Evolutionary conservation across 2,329 filamentous ascomycete genomes (phyloP).

Genomic region (Pseudogymnoascus sp.): DNA sequence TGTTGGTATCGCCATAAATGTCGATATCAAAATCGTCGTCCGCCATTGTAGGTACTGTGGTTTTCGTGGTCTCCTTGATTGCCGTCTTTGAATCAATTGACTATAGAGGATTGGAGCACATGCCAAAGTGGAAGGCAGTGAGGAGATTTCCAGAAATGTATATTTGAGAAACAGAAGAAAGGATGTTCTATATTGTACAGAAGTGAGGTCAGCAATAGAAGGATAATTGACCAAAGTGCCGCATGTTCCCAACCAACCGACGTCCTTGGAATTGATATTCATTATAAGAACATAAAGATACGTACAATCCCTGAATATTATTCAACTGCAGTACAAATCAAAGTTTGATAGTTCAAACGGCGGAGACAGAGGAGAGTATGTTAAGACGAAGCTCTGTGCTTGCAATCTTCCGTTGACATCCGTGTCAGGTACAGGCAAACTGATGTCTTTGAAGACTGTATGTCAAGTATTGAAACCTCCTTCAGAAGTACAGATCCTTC

Average conservation of each 20-base stretch:
- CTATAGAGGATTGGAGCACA: conserved; percentile 3
- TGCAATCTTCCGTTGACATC: conserved; percentile 34
- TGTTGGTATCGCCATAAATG: conserved; percentile 56
- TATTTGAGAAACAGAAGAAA: conserved; percentile 8
- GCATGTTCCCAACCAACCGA: conserved; percentile 15
- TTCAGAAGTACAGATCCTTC: conserved; percentile 7
- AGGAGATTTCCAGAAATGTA: conserved; percentile 3
- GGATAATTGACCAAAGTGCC: neutral
- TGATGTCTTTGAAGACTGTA: conserved; percentile 8
- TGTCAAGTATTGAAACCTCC: conserved; percentile 7
- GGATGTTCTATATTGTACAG: conserved; percentile 9
- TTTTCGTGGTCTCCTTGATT: neutral
- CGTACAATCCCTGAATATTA: conserved; percentile 30
- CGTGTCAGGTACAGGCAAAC: conserved; percentile 7
- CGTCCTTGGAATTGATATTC: conserved; percentile 28
- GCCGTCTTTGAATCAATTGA: neutral
- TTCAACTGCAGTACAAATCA: conserved; percentile 23
- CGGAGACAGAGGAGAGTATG: conserved; percentile 34
- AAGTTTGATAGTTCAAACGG: conserved; percentile 28
- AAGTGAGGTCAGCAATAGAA: conserved; percentile 10
- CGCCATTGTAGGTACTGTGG: conserved; percentile 42
- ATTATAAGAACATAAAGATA: conserved; percentile 26
- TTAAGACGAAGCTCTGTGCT: conserved; percentile 60
- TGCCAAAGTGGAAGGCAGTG: conserved; percentile 1
- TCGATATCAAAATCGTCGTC: conserved; percentile 69